Evolutionary conservation across 495 filamentous ascomycete genomes (phyloP), one percentile per base, ranked within the genome.

Genomic region (Penicillium maclennaniae): DNA sequence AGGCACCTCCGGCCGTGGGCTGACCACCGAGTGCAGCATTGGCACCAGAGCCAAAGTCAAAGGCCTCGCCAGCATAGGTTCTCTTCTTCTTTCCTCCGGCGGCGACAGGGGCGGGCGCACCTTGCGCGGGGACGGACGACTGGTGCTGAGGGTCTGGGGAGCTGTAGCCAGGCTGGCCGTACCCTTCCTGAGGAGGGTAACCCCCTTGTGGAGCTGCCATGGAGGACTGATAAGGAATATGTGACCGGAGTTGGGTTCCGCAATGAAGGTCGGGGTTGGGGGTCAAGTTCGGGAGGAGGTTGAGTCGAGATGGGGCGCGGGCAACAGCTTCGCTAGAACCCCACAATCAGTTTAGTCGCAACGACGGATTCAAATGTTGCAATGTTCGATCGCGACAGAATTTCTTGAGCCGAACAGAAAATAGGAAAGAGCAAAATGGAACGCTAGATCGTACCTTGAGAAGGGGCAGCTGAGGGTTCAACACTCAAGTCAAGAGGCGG

Each of bases 61-160:
- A 98, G 6, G 92, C 92, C 67, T 91, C 87, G 23, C 89, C 89
- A 21, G 95, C 93, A 76, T 98, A 98, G 39, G 86, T 83, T 69
- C 91, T 79, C 79, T 96, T 95, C 79, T 91, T 96, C 69, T 86
- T 79, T 76, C 76, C 83, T 78, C 60, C 83, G 69, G 54, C 79
- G 8, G 64, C 66, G 26, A 62, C 67, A 31, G 63, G 65, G 37
- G 67, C 48, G 49, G 64, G 51, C 14, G 65, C 63, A 25, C 56
- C 67, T 43, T 64, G 67, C 46, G 57, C 64, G 25, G 61, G 47
- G 37, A 54, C 69, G 36, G 66, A 51, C 27, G 63, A 61, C 45
- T 66, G 31, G 14, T 34, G 69, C 56, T 72, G 68, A 45, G 74
- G 74, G 50, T 64, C 59, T 37, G 70, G 65, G 21, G 72, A 63